phyloP scores from a whole-genome alignment of 257 asterid species.

The Leptodermis oblonga region DNA sequence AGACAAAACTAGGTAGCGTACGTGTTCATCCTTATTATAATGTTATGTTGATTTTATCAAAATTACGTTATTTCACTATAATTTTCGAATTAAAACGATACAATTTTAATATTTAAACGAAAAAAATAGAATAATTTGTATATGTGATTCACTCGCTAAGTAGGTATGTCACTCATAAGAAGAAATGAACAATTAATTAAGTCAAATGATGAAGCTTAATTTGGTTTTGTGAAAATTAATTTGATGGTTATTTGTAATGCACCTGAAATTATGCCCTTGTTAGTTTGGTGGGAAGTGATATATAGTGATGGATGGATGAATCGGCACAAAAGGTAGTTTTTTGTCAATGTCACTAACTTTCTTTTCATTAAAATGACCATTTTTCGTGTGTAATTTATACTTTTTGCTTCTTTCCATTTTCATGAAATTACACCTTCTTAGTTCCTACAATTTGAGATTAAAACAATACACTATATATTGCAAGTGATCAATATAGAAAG shows the following conservation, averaged over 20 bases:
- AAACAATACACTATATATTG: not conserved
- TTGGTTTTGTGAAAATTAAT: not conserved
- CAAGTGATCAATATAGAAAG: too few species aligned
- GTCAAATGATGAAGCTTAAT: too few species aligned
- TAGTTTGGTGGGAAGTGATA: constrained; percentile 4
- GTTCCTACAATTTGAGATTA: not conserved
- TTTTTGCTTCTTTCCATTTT: not conserved
- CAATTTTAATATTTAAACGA: too few species aligned
- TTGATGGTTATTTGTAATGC: constrained; percentile 10
- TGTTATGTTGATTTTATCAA: not conserved
- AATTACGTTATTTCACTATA: too few species aligned
- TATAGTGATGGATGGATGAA: not conserved
- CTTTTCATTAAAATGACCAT: constrained; percentile 17
- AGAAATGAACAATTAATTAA: too few species aligned
- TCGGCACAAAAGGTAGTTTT: constrained; percentile 17
- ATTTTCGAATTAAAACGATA: too few species aligned
- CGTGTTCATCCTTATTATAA: not conserved
- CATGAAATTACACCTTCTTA: not conserved
- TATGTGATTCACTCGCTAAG: too few species aligned
- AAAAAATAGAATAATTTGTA: too few species aligned
- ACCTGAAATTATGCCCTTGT: constrained; percentile 9
- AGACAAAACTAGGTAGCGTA: too few species aligned
- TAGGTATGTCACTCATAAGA: too few species aligned
- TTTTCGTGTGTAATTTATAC: constrained; percentile 2
- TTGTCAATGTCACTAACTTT: constrained; percentile 22